Evolutionary conservation across 2,329 filamentous ascomycete genomes (phyloP).

Genomic region (Ophiocordyceps camponoti-saundersi): DNA sequence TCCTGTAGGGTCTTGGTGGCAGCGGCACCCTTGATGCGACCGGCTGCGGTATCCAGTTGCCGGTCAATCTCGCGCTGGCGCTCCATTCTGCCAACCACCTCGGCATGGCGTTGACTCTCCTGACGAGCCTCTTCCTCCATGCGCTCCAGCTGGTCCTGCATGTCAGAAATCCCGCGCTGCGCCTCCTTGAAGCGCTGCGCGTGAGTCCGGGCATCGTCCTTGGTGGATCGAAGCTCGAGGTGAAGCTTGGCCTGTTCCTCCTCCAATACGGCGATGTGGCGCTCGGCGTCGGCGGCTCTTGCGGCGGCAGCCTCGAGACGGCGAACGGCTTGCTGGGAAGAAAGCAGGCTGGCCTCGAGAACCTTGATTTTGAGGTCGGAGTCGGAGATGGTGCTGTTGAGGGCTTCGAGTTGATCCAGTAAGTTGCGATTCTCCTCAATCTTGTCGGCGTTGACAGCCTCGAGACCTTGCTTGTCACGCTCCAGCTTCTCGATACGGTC

Average conservation of each 20-base stretch:
- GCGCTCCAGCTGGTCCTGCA: conserved; percentile 75
- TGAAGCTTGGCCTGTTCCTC: conserved; percentile 63
- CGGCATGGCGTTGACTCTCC: conserved; percentile 65
- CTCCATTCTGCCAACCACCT: conserved; percentile 71
- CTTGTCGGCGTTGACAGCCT: conserved; percentile 58
- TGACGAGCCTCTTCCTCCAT: conserved; percentile 73
- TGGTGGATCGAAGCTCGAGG: conserved; percentile 44
- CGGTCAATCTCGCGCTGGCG: conserved; percentile 66
- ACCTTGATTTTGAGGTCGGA: conserved; percentile 66
- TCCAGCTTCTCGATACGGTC: conserved; percentile 62
- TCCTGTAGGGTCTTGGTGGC: conserved; percentile 48
- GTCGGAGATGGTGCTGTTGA: conserved; percentile 64
- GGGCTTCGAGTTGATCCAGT: conserved; percentile 65
- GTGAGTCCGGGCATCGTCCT: conserved; percentile 62
- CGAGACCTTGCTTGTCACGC: conserved; percentile 53
- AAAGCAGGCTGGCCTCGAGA: conserved; percentile 60
- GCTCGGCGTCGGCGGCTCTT: conserved; percentile 63
- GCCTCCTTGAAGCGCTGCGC: conserved; percentile 73
- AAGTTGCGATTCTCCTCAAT: conserved; percentile 72
- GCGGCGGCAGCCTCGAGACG: conserved; percentile 56
- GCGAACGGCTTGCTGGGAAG: conserved; percentile 61
- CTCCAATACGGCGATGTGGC: conserved; percentile 64
- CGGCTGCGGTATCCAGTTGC: conserved; percentile 64
- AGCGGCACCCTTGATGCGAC: conserved; percentile 65
- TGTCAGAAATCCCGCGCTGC: conserved; percentile 57